Base-by-base conservation (phyloP, 306 rosid species). In the Quercus aquifolioides region DNA sequence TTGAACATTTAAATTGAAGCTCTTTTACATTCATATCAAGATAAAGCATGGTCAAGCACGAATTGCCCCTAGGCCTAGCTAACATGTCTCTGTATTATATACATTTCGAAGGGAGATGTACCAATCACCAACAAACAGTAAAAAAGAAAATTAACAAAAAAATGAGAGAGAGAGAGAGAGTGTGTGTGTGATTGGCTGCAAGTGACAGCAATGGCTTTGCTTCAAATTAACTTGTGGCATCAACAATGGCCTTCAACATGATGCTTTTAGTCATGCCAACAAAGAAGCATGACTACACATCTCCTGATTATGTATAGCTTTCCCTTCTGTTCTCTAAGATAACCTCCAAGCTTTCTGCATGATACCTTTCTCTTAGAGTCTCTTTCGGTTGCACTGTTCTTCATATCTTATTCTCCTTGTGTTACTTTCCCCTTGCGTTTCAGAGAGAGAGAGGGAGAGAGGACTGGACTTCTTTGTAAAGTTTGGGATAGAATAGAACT, bases 291-390 rank as follows among this genome's bases (percentile, higher is more conserved):
- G 26, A 68, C 54, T 35, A 68, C 72, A 35, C 72, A 68, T 68
- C 75, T 71, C 21, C 59, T 71, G 75, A 71, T 71, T 21, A 71
- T 71, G 59, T 71, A 71, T 15, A 71, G 38, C 38, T 33, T 71
- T 26, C 75, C 75, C 28, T 71, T 71, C 75, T 71, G 75, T 25
- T 71, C 75, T 49, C 26, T 49, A 23, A 71, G 35, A 71, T 71
- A 49, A 5, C 75, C 59, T 49, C 75, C 75, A 6, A 71, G 75
- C 75, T 26, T 71, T 71, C 59, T 49, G 59, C 75, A 46, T 3
- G 38, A 49, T 14, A 21, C 59, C 58, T 71, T 49, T 17, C 6
- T 71, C 75, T 71, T 71, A 0, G 59, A 23, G 38, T 71, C 38
- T 49, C 59, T 49, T n/a, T 12, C 51, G 55, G 38, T 21, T 71